A percentile compares a stretch with the other conserved stretches of the same genome.
These are phyloP conservation scores for Boletus rubropictus DNA, from an alignment of 768 basidiomycete genomes.

Conservation along the genomic window DNA sequence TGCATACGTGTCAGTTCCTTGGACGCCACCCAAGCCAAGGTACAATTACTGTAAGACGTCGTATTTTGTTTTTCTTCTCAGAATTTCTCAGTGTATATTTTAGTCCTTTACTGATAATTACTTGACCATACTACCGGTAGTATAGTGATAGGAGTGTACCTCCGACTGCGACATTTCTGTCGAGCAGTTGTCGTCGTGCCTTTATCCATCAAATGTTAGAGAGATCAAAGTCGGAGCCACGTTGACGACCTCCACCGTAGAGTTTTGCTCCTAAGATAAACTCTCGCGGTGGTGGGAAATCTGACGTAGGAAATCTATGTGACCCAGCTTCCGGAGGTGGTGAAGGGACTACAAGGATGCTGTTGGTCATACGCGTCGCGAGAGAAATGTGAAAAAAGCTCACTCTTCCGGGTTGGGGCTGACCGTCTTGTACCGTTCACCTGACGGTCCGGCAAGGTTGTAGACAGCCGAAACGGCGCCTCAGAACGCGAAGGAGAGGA, in stretches of 20 bases:
- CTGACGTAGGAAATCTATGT: slow-evolving; percentile 70
- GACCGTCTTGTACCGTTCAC: slow-evolving; percentile 30
- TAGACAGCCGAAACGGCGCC: slow-evolving; percentile 10
- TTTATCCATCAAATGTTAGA: slow-evolving; percentile 26
- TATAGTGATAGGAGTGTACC: background rate
- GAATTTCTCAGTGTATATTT: too few relatives aligned
- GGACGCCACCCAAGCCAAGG: background rate
- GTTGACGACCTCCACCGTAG: slow-evolving; percentile 61
- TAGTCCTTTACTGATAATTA: background rate
- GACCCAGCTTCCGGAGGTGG: slow-evolving; percentile 60
- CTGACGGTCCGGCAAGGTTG: slow-evolving; percentile 14
- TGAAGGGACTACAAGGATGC: slow-evolving; percentile 39
- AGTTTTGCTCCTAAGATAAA: slow-evolving; percentile 46
- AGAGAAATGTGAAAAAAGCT: slow-evolving; percentile 14
- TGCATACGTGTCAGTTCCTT: slow-evolving; percentile 31
- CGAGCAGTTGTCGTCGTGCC: background rate
- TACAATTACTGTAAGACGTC: background rate
- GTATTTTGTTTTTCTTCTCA: background rate
- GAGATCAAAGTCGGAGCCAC: slow-evolving; percentile 69
- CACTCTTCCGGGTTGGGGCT: slow-evolving; percentile 46
- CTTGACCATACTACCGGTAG: background rate
- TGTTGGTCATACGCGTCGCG: slow-evolving; percentile 6
- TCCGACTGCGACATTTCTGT: background rate
- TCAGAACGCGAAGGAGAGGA: slow-evolving; percentile 24
- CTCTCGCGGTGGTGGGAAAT: slow-evolving; percentile 71